A percentile compares a stretch with the other conserved stretches of the same genome.
phyloP scores from a whole-genome alignment of 345 rosid genomes.

The Excoecaria cochinchinensis region DNA sequence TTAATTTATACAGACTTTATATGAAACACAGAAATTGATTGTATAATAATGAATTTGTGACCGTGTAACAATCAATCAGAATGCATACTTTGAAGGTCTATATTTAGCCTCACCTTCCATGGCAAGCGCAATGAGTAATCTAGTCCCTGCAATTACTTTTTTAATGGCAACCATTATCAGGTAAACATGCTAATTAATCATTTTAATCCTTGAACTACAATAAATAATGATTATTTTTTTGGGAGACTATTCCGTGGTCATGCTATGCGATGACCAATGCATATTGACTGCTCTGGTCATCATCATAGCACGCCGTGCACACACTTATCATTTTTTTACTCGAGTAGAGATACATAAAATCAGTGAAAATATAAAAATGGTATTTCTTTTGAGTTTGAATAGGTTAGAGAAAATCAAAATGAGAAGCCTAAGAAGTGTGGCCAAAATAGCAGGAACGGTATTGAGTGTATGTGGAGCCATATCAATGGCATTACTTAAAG shows the following conservation, averaged over 20 bases:
- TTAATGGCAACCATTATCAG: constrained; percentile 32
- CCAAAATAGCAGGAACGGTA: constrained; percentile 62
- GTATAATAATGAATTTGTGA: neutral
- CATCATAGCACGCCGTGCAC: too few relatives aligned
- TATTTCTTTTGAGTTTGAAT: neutral
- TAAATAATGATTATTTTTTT: constrained; percentile 5
- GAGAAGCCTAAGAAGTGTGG: constrained; percentile 50
- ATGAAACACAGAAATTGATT: too few relatives aligned
- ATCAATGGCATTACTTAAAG: constrained; percentile 63
- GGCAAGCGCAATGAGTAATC: constrained; percentile 42
- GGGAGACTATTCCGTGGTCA: too few relatives aligned
- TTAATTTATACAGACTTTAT: too few relatives aligned
- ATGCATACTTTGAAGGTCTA: constrained; percentile 36
- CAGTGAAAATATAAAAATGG: too few relatives aligned
- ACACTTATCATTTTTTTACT: too few relatives aligned
- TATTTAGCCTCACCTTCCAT: constrained; percentile 44
- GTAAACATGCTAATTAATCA: constrained; percentile 16
- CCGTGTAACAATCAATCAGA: constrained; percentile 46
- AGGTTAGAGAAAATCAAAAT: constrained; percentile 64
- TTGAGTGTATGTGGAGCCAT: constrained; percentile 62
- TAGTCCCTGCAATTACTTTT: constrained; percentile 47
- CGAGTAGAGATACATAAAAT: too few relatives aligned
- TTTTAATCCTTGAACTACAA: neutral
- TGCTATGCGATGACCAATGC: too few relatives aligned
- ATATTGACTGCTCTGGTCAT: too few relatives aligned